A percentile compares a stretch with the other conserved stretches of the same genome.
Evolutionary conservation across 495 filamentous ascomycete genomes (phyloP).

Genomic region (Paragyromitra xinjiangensis): DNA sequence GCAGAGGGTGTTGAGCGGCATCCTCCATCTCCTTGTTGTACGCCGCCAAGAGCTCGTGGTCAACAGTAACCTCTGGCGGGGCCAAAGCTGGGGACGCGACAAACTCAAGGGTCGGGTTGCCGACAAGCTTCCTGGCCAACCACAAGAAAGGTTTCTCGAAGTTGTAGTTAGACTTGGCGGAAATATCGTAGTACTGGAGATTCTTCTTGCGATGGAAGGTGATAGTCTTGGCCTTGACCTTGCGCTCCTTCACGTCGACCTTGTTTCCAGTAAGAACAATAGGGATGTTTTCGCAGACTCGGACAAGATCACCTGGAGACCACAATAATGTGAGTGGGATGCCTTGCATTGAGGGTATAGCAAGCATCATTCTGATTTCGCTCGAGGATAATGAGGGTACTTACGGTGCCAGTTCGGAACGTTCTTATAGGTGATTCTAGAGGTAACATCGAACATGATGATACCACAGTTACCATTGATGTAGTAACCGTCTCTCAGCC

Average conservation of each 20-base stretch:
- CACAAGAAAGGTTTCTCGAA: slow-evolving; percentile 99
- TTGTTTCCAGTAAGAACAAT: slow-evolving; percentile 99
- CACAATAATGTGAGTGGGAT: slow-evolving; percentile 18
- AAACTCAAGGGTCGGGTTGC: slow-evolving; percentile 92
- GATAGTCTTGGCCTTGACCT: slow-evolving; percentile 99
- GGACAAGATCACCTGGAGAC: slow-evolving; percentile 92
- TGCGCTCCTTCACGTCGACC: slow-evolving; percentile 99
- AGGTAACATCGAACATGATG: slow-evolving; percentile 99
- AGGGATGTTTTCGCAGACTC: slow-evolving; percentile 99
- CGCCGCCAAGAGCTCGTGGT: slow-evolving; percentile 78
- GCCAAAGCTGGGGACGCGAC: slow-evolving; percentile 94
- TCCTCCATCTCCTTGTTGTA: slow-evolving; percentile 89
- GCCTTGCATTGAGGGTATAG: neutral
- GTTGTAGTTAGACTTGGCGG: slow-evolving; percentile 99
- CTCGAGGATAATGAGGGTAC: slow-evolving; percentile 58
- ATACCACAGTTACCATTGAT: slow-evolving; percentile 99
- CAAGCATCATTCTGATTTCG: neutral
- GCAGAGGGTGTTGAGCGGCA: slow-evolving; percentile 84
- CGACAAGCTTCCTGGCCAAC: slow-evolving; percentile 97
- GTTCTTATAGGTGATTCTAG: slow-evolving; percentile 99
- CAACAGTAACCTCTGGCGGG: slow-evolving; percentile 88
- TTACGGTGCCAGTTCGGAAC: slow-evolving; percentile 99
- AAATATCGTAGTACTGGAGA: slow-evolving; percentile 99
- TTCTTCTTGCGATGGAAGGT: slow-evolving; percentile 99
- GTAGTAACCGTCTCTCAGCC: slow-evolving; percentile 99